Conservation (phyloP, 1,284 basidiomycete genomes). For the Sporisorium graminicola region DNA sequence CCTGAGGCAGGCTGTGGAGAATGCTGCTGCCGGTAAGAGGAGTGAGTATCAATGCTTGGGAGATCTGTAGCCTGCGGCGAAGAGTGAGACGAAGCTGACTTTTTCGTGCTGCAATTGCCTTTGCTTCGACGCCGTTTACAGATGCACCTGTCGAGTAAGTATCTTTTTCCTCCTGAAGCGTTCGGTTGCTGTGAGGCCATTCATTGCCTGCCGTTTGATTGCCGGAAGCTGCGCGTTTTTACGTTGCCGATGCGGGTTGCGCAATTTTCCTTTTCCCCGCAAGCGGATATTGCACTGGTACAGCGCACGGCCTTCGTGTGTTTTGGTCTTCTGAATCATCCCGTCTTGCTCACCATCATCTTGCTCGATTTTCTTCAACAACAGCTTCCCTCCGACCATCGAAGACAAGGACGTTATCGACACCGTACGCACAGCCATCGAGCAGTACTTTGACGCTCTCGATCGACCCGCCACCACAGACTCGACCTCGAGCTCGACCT, state of each 20-base stretch:
- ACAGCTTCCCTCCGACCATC: conserved; percentile 55
- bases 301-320: conserved; percentile 2
- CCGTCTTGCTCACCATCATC: conserved; percentile 9
- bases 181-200: background rate
- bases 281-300: too few relatives aligned
- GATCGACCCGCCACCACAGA: conserved; percentile 1
- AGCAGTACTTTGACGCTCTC: conserved; percentile 50
- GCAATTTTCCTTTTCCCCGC: conserved; percentile 9
- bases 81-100: background rate
- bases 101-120: background rate
- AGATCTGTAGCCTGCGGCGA: background rate
- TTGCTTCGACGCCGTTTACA: conserved; percentile 1
- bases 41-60: conserved; percentile 16
- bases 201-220: background rate
- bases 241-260: too few relatives aligned
- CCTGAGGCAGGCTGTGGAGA: conserved; percentile 57
- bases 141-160: conserved; percentile 53
- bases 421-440: conserved; percentile 41
- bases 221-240: conserved; percentile 2
- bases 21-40: conserved; percentile 52
- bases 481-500: background rate
- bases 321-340: background rate
- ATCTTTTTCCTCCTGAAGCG: background rate
- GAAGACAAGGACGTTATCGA: conserved; percentile 57
- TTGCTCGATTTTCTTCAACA: background rate